Base-by-base conservation (phyloP, 768 basidiomycete genomes). In the Mycena metata region DNA sequence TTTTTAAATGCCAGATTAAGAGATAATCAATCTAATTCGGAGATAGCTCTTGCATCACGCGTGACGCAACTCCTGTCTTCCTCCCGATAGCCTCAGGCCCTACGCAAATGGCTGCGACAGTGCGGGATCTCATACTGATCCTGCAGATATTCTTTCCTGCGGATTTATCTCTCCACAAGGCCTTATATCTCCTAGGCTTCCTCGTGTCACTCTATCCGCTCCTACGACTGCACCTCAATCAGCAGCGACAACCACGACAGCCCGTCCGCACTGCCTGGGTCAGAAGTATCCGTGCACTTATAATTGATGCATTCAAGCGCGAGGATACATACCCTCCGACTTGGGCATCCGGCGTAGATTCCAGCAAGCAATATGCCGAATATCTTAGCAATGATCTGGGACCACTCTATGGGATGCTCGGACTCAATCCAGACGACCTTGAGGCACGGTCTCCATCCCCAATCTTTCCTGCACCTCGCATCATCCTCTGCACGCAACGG, bases 181-280 rank as follows among this genome's bases (percentile, higher is more conserved):
- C 43, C 6, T 21, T 66, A 5, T 66, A 66, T 39, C 30, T 66
- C 26, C 54, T 66, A 13, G 46, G 24, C 11, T 23, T 59, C 13
- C 5, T 66, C 11, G 17, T 59, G 13, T 58, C 64, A 3, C 6
- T 66, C 13, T 66, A 66, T 55, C 64, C 64, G 2, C 45, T 66
- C 8, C 50, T 66, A 5, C 64, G 47, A 17, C 56, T 66, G 2
- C 64, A 66, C 35, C 19, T 47, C 6, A 57, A 66, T 51, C 64
- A 59, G 42, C 30, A 21, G 23, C 2, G 54, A 36, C 51, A 66
- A 21, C 39, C 47, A 7, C 54, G 36, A 15, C 64, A 55, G 23
- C 51, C 51, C 4, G 24, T n/a, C 15, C 30, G 42, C 15, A 66
- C 55, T 8, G 56, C 51, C 4, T 66, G 64, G 64, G 21, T 36